phyloP scores from a whole-genome alignment of 2,329 filamentous ascomycete genomes.

The Claviceps spartinae region DNA sequence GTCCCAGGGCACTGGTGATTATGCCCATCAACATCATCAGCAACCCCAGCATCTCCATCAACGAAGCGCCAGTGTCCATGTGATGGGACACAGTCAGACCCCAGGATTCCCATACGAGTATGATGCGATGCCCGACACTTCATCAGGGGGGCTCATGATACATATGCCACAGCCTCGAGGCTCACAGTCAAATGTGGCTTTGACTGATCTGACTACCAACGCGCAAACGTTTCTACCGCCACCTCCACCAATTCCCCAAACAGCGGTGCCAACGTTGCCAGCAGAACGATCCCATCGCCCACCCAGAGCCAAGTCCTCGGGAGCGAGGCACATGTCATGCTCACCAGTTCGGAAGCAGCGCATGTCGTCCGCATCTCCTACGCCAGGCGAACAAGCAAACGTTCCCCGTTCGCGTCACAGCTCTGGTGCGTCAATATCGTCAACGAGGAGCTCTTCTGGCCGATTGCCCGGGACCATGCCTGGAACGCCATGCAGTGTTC shows the following conservation, averaged over 20 bases:
- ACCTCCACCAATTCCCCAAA: conserved; percentile 14
- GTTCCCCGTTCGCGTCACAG: conserved; percentile 23
- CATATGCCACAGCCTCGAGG: conserved; percentile 36
- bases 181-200: conserved; percentile 21
- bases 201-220: conserved; percentile 21
- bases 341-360: conserved; percentile 30
- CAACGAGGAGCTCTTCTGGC: conserved; percentile 22
- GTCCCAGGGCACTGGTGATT: conserved; percentile 12
- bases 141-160: conserved; percentile 33
- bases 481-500: conserved; percentile 26
- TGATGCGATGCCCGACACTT: conserved; percentile 17
- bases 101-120: conserved; percentile 28
- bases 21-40: conserved; percentile 4
- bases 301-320: conserved; percentile 40
- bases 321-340: conserved; percentile 32
- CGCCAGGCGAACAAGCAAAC: conserved; percentile 17
- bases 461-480: conserved; percentile 20
- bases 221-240: conserved; percentile 23
- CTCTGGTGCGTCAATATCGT: conserved; percentile 24
- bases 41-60: background rate
- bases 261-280: conserved; percentile 4
- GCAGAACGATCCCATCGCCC: conserved; percentile 29
- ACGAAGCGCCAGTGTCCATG: conserved; percentile 23
- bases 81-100: conserved; percentile 28
- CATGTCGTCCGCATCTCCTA: conserved; percentile 26